Percentiles rank a stretch among this genome's conserved stretches.
Conservation (phyloP, 176 grass and related monocot species). For the Tuctoria greenei region DNA sequence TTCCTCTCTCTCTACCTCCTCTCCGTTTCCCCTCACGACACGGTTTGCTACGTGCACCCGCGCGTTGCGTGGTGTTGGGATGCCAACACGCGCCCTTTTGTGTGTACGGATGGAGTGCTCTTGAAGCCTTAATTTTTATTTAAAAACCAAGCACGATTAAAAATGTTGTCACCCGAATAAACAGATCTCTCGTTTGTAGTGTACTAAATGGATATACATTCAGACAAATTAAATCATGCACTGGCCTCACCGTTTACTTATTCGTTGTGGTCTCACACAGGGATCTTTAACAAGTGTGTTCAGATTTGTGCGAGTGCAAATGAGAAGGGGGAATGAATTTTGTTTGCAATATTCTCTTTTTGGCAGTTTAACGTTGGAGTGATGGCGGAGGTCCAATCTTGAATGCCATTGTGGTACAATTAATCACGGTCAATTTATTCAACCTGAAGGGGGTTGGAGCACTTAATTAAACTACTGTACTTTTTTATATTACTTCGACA, state of each 20-base stretch:
- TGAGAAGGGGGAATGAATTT: no score
- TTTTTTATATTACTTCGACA: neutral
- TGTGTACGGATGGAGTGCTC: neutral
- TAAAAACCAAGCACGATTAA: neutral
- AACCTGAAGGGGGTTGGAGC: no score
- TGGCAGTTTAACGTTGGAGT: neutral
- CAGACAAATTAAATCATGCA: neutral
- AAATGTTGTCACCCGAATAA: neutral
- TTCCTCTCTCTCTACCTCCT: conserved; percentile 23
- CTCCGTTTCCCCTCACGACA: conserved; percentile 7
- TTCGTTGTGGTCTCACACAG: neutral
- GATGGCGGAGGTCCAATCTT: no score
- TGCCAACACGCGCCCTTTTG: neutral
- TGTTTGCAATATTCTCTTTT: no score
- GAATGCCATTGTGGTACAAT: no score
- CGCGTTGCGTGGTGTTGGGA: conserved; percentile 13
- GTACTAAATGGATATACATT: neutral
- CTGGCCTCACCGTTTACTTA: neutral
- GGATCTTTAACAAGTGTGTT: no score
- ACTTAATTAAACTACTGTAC: no score
- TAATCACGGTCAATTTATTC: no score
- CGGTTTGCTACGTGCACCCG: conserved; percentile 54
- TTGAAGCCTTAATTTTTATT: neutral
- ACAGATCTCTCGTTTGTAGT: neutral
- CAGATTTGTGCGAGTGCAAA: neutral